phyloP scores from a whole-genome alignment of 257 asterid genomes.

The Solanum peruvianum region DNA sequence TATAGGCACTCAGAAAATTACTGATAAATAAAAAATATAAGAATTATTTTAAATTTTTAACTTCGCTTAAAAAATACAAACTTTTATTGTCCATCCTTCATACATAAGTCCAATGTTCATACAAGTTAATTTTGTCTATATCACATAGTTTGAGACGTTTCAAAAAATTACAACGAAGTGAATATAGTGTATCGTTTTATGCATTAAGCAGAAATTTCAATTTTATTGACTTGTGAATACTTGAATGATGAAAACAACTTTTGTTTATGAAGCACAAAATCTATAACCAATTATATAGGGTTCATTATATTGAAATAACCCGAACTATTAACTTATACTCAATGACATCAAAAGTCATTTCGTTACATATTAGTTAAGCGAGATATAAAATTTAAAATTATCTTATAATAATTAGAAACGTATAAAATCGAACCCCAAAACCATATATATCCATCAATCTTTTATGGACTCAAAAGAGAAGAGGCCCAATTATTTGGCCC shows the following conservation, averaged over 20 bases:
- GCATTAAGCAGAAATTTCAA: no score
- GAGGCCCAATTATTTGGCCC: background rate
- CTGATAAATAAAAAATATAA: no score
- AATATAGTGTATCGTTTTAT: background rate
- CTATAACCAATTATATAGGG: background rate
- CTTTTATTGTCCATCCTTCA: background rate
- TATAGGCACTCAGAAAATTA: no score
- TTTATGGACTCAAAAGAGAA: background rate
- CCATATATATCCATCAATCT: background rate
- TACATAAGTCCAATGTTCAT: background rate
- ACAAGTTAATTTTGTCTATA: no score
- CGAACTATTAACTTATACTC: background rate
- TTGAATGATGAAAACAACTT: no score
- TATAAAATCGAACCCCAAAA: no score
- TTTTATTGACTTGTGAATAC: background rate
- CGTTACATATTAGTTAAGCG: background rate
- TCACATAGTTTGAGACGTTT: no score
- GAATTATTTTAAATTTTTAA: no score
- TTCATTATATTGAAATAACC: background rate
- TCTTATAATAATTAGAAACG: accelerated
- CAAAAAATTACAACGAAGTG: no score
- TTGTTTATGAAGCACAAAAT: background rate
- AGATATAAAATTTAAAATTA: background rate
- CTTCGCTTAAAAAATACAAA: background rate
- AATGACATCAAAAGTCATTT: background rate